These are phyloP conservation scores for Picea mariana DNA, from an alignment of 83 land plant species.

Conservation along the genomic window DNA sequence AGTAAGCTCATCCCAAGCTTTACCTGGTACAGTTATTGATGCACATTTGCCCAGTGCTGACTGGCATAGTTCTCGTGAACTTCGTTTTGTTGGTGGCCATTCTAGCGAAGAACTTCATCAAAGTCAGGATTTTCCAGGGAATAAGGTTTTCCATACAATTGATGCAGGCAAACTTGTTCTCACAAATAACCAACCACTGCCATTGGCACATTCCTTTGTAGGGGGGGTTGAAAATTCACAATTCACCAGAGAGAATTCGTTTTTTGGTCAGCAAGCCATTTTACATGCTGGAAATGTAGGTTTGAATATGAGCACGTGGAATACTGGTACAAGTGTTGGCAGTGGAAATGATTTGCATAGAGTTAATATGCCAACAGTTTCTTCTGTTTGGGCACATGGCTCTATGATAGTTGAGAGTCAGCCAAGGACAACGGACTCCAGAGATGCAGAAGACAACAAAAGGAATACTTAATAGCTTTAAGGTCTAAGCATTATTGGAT, in stretches of 20 bases:
- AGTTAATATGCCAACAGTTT: neutral
- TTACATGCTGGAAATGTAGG: constrained; percentile 15
- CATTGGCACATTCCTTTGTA: constrained; percentile 9
- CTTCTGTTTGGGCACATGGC: constrained; percentile 15
- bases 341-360: neutral
- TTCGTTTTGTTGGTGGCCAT: neutral
- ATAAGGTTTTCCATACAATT: neutral
- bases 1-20: neutral
- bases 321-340: neutral
- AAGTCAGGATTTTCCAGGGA: neutral
- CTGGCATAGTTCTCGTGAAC: neutral
- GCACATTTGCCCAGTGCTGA: neutral
- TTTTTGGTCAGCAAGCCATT: constrained; percentile 4
- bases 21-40: neutral
- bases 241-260: neutral
- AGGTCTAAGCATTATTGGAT: neutral
- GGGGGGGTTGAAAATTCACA: neutral
- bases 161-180: neutral
- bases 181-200: neutral
- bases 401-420: constrained; percentile 8
- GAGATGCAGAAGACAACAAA: neutral
- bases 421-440: neutral
- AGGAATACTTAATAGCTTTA: neutral
- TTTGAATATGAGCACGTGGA: constrained; percentile 5
- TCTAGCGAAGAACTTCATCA: constrained; percentile 1